These are phyloP conservation scores for Phytophthora fragariaefolia DNA, from an alignment of 352 stramenopile genomes.

Conservation along the genomic window DNA sequence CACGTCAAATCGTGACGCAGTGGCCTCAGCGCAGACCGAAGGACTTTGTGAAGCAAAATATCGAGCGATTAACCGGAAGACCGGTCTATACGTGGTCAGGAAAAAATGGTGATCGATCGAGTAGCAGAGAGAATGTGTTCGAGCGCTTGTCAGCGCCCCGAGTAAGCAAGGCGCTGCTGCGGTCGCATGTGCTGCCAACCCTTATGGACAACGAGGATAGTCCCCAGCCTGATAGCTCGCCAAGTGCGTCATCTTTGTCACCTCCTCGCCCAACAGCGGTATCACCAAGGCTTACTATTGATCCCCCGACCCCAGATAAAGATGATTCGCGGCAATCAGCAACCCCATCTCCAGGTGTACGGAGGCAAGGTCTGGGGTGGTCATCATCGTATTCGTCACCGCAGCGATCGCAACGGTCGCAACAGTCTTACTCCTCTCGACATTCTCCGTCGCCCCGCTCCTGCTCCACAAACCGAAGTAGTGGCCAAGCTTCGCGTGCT, in stretches of 20 bases:
- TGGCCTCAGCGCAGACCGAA: constrained; percentile 39
- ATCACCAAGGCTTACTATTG: constrained; percentile 27
- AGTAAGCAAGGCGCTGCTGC: constrained; percentile 28
- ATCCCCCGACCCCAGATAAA: constrained; percentile 20
- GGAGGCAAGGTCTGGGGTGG: constrained; percentile 12
- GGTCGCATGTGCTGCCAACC: constrained; percentile 4
- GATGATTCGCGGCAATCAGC: constrained; percentile 11
- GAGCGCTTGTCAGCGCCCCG: constrained; percentile 45
- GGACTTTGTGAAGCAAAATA: constrained; percentile 68
- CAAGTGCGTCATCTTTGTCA: constrained; percentile 15
- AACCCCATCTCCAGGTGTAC: constrained; percentile 13
- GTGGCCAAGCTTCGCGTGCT: not conserved
- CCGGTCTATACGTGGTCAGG: constrained; percentile 1
- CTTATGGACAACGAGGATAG: constrained; percentile 1
- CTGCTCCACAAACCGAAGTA: constrained; percentile 23
- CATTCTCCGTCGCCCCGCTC: constrained; percentile 18
- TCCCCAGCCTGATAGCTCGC: not conserved
- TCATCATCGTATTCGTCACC: constrained; percentile 25
- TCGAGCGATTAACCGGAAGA: constrained; percentile 54
- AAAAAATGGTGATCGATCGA: not conserved
- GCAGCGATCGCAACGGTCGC: constrained; percentile 35
- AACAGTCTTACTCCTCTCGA: constrained; percentile 22
- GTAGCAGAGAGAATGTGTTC: constrained; percentile 44
- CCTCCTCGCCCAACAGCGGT: constrained; percentile 1
- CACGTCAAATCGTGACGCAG: constrained; percentile 23